phyloP scores from a whole-genome alignment of 768 basidiomycete genomes.

The Lanmaoa rubissima region DNA sequence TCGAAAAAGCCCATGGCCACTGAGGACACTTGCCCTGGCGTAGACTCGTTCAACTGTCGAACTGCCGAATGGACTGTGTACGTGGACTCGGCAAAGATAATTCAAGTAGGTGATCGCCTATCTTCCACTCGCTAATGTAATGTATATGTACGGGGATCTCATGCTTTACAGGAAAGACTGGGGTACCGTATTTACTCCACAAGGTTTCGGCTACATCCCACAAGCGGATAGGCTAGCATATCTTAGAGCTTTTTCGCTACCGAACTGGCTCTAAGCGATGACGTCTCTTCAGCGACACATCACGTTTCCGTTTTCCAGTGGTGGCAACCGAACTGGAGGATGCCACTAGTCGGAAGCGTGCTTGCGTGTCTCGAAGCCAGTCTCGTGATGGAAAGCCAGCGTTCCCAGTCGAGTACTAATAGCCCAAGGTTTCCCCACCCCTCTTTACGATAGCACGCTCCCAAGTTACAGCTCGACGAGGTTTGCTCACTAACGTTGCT shows the following conservation, averaged over 20 bases:
- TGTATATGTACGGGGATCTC: conserved; percentile 43
- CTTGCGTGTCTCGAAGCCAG: no score
- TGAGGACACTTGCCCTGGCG: conserved; percentile 79
- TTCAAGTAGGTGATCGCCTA: conserved; percentile 48
- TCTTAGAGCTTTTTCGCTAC: no score
- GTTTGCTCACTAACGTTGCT: background rate
- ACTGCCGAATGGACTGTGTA: conserved; percentile 73
- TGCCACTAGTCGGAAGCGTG: no score
- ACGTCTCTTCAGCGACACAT: no score
- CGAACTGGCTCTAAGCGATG: no score
- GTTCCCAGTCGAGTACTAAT: no score
- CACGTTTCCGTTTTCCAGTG: no score
- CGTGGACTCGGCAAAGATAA: conserved; percentile 64
- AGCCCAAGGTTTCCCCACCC: background rate
- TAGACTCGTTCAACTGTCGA: conserved; percentile 63
- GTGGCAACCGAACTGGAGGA: no score
- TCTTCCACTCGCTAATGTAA: background rate
- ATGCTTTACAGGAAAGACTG: conserved; percentile 70
- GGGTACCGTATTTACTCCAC: conserved; percentile 72
- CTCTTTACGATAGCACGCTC: background rate
- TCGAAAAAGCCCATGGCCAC: conserved; percentile 72
- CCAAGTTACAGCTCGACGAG: background rate
- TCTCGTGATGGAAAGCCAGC: no score
- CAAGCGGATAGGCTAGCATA: no score
- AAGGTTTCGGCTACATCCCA: no score